phyloP scores from a whole-genome alignment of 345 rosid species.

The Ceriops tagal region DNA sequence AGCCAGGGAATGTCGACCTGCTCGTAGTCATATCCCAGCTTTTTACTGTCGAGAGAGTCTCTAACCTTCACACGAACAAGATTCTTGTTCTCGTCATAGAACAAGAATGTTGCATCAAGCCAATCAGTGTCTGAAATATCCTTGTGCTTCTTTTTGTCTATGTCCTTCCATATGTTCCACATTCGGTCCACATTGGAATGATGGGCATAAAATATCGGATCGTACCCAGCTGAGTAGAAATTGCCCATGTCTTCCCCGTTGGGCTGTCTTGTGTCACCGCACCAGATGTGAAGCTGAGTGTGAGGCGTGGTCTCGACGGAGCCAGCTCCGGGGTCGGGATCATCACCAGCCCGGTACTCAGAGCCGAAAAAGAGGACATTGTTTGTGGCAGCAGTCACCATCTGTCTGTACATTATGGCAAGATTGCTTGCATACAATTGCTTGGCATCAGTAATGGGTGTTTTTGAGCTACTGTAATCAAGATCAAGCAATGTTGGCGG shows the following conservation, averaged over 20 bases:
- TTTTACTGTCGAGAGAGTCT: constrained; percentile 10
- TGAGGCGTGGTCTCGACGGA: constrained; percentile 15
- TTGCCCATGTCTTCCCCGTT: constrained; percentile 25
- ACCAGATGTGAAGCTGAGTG: constrained; percentile 19
- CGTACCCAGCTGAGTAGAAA: constrained; percentile 23
- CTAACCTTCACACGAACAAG: constrained; percentile 9
- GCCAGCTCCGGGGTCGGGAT: background rate
- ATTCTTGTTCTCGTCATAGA: constrained; percentile 20
- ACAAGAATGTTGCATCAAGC: constrained; percentile 13
- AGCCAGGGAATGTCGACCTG: constrained; percentile 16
- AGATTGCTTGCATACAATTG: too few relatives aligned
- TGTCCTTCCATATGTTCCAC: constrained; percentile 22
- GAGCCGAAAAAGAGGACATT: constrained; percentile 14
- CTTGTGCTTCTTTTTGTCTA: background rate
- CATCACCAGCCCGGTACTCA: constrained; percentile 6
- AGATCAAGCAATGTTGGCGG: constrained; percentile 39
- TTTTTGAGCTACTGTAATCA: constrained; percentile 19
- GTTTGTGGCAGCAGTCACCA: constrained; percentile 18
- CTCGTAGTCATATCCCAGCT: constrained; percentile 23
- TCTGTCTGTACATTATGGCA: constrained; percentile 17
- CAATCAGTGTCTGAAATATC: constrained; percentile 16
- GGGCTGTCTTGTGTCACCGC: background rate
- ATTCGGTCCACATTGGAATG: constrained; percentile 26
- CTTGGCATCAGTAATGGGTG: too few relatives aligned
- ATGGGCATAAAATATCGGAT: constrained; percentile 22